Evolutionary conservation across 768 basidiomycete species (phyloP), one percentile per base, ranked within the genome.

Genomic region (Tricholoma hemisulphureum): DNA sequence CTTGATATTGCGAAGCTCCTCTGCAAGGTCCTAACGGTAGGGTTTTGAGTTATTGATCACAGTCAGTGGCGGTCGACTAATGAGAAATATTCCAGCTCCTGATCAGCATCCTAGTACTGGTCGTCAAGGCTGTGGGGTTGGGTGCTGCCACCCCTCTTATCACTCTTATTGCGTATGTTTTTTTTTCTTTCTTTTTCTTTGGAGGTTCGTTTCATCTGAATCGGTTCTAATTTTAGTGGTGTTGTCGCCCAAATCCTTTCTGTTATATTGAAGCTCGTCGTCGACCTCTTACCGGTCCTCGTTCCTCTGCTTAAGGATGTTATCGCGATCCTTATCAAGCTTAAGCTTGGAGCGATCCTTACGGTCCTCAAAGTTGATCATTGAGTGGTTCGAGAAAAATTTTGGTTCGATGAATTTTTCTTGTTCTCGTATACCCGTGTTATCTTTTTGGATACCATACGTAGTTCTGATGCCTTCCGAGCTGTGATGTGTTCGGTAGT

Each of bases 331-430:
- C 37, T 68, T 51, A 10, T 58, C 21, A 1, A 35, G 16, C 64
- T 71, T 51, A 58, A 62, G 20, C 39, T 67, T 11, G 41, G 9
- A 8, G 24, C 20, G 8, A 31, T 73, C 32, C 37, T 71, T 26
- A 9, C 28, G 0, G 48, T 64, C 31, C 64, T 70, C 35, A 16
- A 54, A 13, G 53, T 52, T 29, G 23, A 23, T 20, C 24, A 46
- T 8, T 14, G 18, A 41, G 6, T 20, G 13, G 13, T 14, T 16
- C 14, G n/a, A n/a, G n/a, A n/a, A n/a, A n/a, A n/a, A n/a, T n/a
- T n/a, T n/a, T n/a, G n/a, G n/a, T n/a, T n/a, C n/a, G n/a, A n/a
- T n/a, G n/a, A n/a, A n/a, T n/a, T n/a, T n/a, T n/a, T n/a, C n/a
- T n/a, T n/a, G n/a, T n/a, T n/a, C n/a, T n/a, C n/a, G n/a, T n/a